phyloP scores from a whole-genome alignment of 2,329 filamentous ascomycete species.

The Aspergillus texensis region DNA sequence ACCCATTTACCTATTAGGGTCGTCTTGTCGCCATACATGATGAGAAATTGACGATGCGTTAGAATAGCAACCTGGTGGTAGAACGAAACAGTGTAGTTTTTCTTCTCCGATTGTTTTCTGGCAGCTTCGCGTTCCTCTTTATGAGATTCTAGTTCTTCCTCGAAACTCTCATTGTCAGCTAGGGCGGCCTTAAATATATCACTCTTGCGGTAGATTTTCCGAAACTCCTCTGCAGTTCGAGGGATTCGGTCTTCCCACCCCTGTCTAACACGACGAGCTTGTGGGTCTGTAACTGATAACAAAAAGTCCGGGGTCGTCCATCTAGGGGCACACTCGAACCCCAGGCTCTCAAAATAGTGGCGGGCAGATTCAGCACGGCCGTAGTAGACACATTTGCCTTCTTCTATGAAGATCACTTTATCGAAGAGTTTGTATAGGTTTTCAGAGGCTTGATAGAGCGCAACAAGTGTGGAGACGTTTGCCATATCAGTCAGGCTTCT shows the following conservation, averaged over 20 bases:
- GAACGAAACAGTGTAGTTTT: constrained; percentile 57
- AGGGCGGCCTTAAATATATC: constrained; percentile 47
- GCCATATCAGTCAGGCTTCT: constrained; percentile 82
- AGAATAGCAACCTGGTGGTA: constrained; percentile 54
- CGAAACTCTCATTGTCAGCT: constrained; percentile 57
- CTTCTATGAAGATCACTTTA: constrained; percentile 80
- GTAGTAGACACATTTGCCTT: constrained; percentile 75
- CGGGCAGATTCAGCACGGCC: constrained; percentile 69
- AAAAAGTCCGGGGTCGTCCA: constrained; percentile 83
- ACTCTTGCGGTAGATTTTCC: constrained; percentile 53
- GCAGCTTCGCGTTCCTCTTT: constrained; percentile 43
- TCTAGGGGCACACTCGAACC: constrained; percentile 72
- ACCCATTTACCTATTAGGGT: constrained; percentile 56
- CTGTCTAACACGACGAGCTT: constrained; percentile 18
- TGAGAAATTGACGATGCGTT: constrained; percentile 58
- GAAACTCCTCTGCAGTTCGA: constrained; percentile 54
- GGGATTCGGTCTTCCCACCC: constrained; percentile 58
- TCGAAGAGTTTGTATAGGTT: constrained; percentile 79
- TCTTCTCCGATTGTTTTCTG: constrained; percentile 46
- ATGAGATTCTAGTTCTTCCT: constrained; percentile 49
- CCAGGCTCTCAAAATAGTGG: constrained; percentile 74
- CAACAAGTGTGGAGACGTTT: constrained; percentile 81
- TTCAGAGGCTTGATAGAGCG: constrained; percentile 82
- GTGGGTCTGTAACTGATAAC: constrained; percentile 77
- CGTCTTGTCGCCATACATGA: constrained; percentile 58